Base-by-base conservation (phyloP, 139 green algal species). In the Nannochloris sp. region DNA sequence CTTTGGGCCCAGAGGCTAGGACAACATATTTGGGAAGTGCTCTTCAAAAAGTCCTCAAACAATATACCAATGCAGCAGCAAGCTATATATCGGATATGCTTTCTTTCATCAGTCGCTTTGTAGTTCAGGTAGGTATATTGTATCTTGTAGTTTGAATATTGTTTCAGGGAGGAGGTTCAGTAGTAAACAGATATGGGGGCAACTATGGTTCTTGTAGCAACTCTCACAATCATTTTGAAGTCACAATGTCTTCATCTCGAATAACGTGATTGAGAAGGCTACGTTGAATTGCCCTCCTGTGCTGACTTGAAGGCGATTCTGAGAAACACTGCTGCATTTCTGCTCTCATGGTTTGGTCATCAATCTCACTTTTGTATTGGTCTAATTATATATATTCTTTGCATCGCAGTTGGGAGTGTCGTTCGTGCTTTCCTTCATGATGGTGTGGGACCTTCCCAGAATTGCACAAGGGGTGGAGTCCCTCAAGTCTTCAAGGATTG, bases 371-470 rank as follows among this genome's bases (percentile, higher is more conserved):
- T 29, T 29, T 29, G 27, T 0, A 5, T 29, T 29, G 4, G 27
- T 12, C 14, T 18, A 19, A 48, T 49, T 21, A 29, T n/a, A 27
- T 24, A 0, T 25, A 8, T 43, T 58, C 8, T 34, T 58, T 18
- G 7, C 27, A 18, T 3, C 62, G 64, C 82, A 95, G 85, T 81
- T 90, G 15, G 66, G 85, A 11, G 82, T 97, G n/a, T 88, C 79
- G 44, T 71, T 96, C 64, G 82, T 95, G 54, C 78, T 95, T 24
- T 86, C 78, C 25, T 96, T 97, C 78, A 90, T 97, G 80, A 75
- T 96, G 43, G 75, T 96, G 43, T 95, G 86, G 88, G 90, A 97
- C 78, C 72, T 95, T 57, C 85, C 88, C 7, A 75, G 58, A 44
- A 95, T 97, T 72, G 57, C 44, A 4, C 8, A 14, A 3, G 88